A percentile compares a stretch with the other conserved stretches of the same genome.
These are phyloP conservation scores for Hemileia vastatrix DNA, from an alignment of 1,284 basidiomycete species.

Conservation along the genomic window DNA sequence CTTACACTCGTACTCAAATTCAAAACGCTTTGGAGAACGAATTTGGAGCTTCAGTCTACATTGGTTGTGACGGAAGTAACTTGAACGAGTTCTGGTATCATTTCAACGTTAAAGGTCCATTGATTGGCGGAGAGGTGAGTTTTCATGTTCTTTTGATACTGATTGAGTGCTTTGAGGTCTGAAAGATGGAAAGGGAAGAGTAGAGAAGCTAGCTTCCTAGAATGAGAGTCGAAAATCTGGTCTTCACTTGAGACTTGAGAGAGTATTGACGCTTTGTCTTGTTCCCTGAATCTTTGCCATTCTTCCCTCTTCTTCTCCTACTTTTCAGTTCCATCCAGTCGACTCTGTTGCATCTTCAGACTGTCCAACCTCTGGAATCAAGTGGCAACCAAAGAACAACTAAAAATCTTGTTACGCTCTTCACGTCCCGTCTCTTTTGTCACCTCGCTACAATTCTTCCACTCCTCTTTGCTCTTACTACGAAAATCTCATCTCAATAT, in stretches of 20 bases:
- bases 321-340: constrained; percentile 47
- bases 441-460: too few species aligned
- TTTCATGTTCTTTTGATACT: too few species aligned
- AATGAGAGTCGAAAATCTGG: too few species aligned
- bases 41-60: constrained; percentile 15
- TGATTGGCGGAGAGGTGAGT: constrained; percentile 64
- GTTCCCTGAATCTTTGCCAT: constrained; percentile 26
- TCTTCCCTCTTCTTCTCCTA: neutral
- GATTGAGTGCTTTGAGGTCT: too few species aligned
- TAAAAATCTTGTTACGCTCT: too few species aligned
- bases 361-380: constrained; percentile 55
- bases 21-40: constrained; percentile 54
- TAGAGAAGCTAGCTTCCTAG: too few species aligned
- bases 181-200: too few species aligned
- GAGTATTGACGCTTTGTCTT: too few species aligned
- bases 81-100: constrained; percentile 58
- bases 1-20: constrained; percentile 55
- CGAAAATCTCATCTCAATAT: too few species aligned
- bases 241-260: too few species aligned
- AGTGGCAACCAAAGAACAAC: constrained; percentile 58
- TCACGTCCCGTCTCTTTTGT: too few species aligned
- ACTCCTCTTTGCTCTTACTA: too few species aligned
- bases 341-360: constrained; percentile 51
- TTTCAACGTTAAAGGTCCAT: constrained; percentile 55
- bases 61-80: constrained; percentile 49